Evolutionary conservation across 176 grass and related monocot species (phyloP), one percentile per base, ranked within the genome.

Genomic region (Raddia guianensis): DNA sequence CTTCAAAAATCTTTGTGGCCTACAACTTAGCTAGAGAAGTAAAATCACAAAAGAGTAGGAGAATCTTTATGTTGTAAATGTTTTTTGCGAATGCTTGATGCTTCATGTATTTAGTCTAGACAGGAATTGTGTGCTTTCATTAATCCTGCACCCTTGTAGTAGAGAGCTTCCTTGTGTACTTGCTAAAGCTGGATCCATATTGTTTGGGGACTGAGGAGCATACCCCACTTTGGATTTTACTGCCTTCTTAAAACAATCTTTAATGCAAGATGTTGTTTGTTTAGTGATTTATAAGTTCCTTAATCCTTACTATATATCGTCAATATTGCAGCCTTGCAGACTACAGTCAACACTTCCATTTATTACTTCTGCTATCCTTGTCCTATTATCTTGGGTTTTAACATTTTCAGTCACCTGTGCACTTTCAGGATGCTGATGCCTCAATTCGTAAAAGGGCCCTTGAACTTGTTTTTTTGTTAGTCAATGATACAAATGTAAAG

Each of bases 361-460:
- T 45, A 68, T 70, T 83, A 51, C 72, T 83, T 77, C 15, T 59
- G 33, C 15, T 16, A 87, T 32, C 11, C 40, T 75, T 84, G 9
- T 65, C 15, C 35, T 61, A 47, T 55, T 81, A 55, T 87, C 57
- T 61, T 73, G 60, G 32, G 35, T 53, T 47, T 48, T 82, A 69
- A 60, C 5, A 14, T 76, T 78, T 81, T 76, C 15, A 57, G 72
- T 77, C 59, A 44, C 59, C 20, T 85, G 43, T 90, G 46, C 71
- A 57, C 66, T 90, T 92, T 73, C 90, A 98, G 95, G 95, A 98
- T 47, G 85, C 92, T 2, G 95, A 98, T 92, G 95, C 95, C 57
- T 98, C 95, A n/a, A 98, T 98, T 71, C 90, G 95, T 77, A 98
- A 91, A 90, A 98, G 95, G 87, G 95, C 95, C 55, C 92, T 98